A percentile compares a stretch with the other conserved stretches of the same genome.
These are phyloP conservation scores for Ambispora gerdemannii DNA, from an alignment of 192 early-diverging fungal genomes.

Conservation along the genomic window DNA sequence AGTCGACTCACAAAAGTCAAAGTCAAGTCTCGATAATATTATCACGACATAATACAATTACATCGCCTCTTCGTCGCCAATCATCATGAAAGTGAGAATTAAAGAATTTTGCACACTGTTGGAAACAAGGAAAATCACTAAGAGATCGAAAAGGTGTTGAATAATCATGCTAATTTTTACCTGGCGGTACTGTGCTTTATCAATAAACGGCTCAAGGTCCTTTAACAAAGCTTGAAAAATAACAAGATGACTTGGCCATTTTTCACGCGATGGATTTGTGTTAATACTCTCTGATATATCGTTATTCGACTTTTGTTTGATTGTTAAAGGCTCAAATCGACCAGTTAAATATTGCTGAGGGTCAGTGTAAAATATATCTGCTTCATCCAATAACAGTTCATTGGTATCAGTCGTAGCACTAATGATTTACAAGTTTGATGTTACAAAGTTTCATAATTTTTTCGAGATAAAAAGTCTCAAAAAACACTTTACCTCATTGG, in stretches of 20 bases:
- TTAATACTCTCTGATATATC: neutral
- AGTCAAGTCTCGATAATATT: no score
- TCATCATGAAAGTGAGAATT: slow-evolving; percentile 90
- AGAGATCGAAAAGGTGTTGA: neutral
- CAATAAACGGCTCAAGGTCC: slow-evolving; percentile 40
- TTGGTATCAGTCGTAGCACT: no score
- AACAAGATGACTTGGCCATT: slow-evolving; percentile 74
- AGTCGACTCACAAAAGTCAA: no score
- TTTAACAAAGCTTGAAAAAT: slow-evolving; percentile 66
- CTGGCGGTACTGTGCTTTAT: slow-evolving; percentile 51
- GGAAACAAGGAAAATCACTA: slow-evolving; percentile 6
- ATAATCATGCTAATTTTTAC: slow-evolving; percentile 32
- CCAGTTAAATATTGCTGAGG: slow-evolving; percentile 57
- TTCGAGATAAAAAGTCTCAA: neutral
- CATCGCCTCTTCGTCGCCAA: slow-evolving; percentile 71
- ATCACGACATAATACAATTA: slow-evolving; percentile 65
- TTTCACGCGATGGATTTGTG: slow-evolving; percentile 10
- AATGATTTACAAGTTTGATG: slow-evolving; percentile 35
- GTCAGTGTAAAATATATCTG: slow-evolving; percentile 74
- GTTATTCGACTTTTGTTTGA: neutral
- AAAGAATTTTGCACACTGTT: slow-evolving; percentile 78
- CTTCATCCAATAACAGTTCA: slow-evolving; percentile 74
- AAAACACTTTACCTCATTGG: slow-evolving; percentile 57
- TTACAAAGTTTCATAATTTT: slow-evolving; percentile 19
- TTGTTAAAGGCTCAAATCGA: slow-evolving; percentile 33